A percentile compares a stretch with the other conserved stretches of the same genome.
phyloP scores from a whole-genome alignment of 164 flowering plant species.

The Magnolia changhungtana region DNA sequence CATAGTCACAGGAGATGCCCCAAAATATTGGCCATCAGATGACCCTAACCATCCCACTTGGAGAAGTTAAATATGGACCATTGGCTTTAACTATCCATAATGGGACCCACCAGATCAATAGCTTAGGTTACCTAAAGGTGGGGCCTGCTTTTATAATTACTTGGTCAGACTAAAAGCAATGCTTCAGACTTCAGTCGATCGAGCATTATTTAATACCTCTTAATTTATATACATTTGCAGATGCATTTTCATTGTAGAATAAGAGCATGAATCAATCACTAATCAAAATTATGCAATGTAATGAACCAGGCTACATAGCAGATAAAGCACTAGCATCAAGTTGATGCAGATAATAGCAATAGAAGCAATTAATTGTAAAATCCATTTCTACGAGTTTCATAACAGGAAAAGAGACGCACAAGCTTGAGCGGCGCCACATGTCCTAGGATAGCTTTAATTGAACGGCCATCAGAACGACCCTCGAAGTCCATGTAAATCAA shows the following conservation, averaged over 20 bases:
- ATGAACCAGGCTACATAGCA: neutral
- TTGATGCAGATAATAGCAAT: no score
- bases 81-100: no score
- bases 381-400: neutral
- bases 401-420: constrained; percentile 36
- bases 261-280: neutral
- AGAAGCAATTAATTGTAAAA: neutral
- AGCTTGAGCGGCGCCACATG: constrained; percentile 94
- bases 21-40: no score
- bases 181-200: neutral
- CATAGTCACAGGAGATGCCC: no score
- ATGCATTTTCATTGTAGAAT: neutral
- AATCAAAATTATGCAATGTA: neutral
- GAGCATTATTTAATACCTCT: neutral
- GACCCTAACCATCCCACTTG: no score
- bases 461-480: constrained; percentile 98
- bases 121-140: no score
- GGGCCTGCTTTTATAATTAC: no score
- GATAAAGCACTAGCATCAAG: neutral
- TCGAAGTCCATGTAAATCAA: constrained; percentile 86
- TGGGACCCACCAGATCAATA: no score
- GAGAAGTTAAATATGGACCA: no score
- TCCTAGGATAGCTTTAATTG: constrained; percentile 81
- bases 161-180: no score
- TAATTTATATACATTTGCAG: neutral